These are phyloP conservation scores for Rubus parviflorus DNA, from an alignment of 306 rosid species.

Conservation along the genomic window DNA sequence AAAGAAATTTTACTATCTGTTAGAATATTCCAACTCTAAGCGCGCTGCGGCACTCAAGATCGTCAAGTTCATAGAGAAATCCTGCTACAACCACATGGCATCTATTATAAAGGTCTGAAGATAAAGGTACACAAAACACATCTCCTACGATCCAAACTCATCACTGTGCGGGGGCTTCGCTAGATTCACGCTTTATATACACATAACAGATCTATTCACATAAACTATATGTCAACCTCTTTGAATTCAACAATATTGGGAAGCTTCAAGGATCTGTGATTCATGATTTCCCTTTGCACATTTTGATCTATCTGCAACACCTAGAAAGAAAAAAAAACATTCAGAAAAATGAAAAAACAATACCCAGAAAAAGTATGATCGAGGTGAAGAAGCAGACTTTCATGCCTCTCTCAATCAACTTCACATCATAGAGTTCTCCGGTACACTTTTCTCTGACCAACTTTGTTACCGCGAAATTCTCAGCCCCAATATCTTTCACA, in stretches of 20 bases:
- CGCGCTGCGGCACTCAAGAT: constrained; percentile 31
- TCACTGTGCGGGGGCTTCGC: constrained; percentile 50
- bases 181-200: constrained; percentile 67
- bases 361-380: neutral
- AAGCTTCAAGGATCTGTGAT: constrained; percentile 85
- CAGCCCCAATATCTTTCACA: constrained; percentile 71
- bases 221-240: constrained; percentile 43
- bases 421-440: constrained; percentile 53
- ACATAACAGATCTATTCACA: neutral
- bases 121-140: constrained; percentile 39
- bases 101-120: constrained; percentile 38
- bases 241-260: constrained; percentile 79
- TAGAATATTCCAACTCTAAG: constrained; percentile 41
- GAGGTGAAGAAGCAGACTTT: constrained; percentile 39
- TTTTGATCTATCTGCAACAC: constrained; percentile 67
- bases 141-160: constrained; percentile 31
- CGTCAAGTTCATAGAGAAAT: constrained; percentile 40
- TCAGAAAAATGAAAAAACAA: neutral
- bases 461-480: constrained; percentile 80
- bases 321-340: neutral
- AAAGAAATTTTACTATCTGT: constrained; percentile 42
- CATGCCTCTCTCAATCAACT: constrained; percentile 81
- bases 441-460: constrained; percentile 55
- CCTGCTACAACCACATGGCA: constrained; percentile 49
- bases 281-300: constrained; percentile 83